A percentile compares a stretch with the other conserved stretches of the same genome.
These are phyloP conservation scores for Leptodontidium sp. DNA, from an alignment of 2,329 filamentous ascomycete species.

Conservation along the genomic window DNA sequence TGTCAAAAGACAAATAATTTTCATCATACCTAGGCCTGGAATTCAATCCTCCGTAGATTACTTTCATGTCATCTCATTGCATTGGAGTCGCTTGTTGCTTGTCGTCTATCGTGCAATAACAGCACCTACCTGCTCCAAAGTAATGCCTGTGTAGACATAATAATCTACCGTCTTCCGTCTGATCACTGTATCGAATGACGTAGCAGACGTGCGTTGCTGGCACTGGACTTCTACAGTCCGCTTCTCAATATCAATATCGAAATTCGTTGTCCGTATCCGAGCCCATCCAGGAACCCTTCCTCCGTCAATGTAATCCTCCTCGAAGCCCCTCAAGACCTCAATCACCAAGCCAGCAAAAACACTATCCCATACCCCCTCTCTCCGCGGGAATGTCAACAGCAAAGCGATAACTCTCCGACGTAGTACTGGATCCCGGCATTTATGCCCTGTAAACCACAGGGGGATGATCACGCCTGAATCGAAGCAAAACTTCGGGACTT, in stretches of 20 bases:
- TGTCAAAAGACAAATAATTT: too few species aligned
- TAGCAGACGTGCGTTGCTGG: conserved; percentile 24
- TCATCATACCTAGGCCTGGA: too few species aligned
- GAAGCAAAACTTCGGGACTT: conserved; percentile 57
- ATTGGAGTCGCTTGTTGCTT: too few species aligned
- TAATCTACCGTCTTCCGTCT: conserved; percentile 25
- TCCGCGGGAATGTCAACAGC: conserved; percentile 63
- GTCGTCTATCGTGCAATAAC: conserved; percentile 16
- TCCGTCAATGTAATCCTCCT: conserved; percentile 27
- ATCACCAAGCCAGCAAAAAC: conserved; percentile 25
- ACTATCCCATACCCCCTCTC: conserved; percentile 71
- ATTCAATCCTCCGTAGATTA: too few species aligned
- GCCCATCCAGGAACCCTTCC: conserved; percentile 29
- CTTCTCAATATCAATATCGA: conserved; percentile 22
- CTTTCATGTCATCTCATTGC: not conserved
- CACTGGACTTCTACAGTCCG: conserved; percentile 24
- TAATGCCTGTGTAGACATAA: conserved; percentile 26
- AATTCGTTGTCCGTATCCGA: conserved; percentile 24
- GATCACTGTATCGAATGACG: conserved; percentile 15
- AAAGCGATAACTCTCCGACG: conserved; percentile 70
- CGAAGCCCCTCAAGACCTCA: conserved; percentile 26
- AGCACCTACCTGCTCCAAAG: conserved; percentile 23
- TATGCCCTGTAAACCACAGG: conserved; percentile 69
- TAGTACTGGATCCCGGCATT: conserved; percentile 63
- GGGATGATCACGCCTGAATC: conserved; percentile 69